Evolutionary conservation across 257 asterid species (phyloP), one percentile per base, ranked within the genome.

Genomic region (Coffea canephora): DNA sequence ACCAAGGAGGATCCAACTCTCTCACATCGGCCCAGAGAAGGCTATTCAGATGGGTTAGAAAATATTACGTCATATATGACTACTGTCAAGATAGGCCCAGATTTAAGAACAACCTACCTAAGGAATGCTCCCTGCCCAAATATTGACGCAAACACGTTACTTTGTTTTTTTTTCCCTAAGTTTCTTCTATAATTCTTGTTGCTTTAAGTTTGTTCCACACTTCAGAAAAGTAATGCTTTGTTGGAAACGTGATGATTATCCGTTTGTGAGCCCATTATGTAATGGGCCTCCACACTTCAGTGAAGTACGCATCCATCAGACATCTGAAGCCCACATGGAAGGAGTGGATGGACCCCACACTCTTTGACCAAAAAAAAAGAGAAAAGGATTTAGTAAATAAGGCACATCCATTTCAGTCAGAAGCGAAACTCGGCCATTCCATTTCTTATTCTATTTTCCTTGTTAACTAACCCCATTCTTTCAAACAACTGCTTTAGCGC

Each of bases 31-130:
- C 82, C 0, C 96, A 93, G 77, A 91, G 97, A 79, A 91, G 91
- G 78, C 72, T 90, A 16, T 88, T 66, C 74, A 89, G 77, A 88
- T 93, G 97, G 99, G 97, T 86, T 27, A 89, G 94, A 73, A 85
- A 86, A 70, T 73, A 89, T 70, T 87, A 83, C 75, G 83, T 92
- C 19, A 79, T 82, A 0, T 95, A 93, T 83, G 98, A 93, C 78
- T 93, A 95, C 62, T 95, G 99, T 76, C 83, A 82, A 31, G 99
- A 95, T 76, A 52, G 82, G 62, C 80, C 82, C 74, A 87, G 97
- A 82, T 95, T 95, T 79, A 71, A 88, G 43, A 86, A 89, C 79
- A 80, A 36, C 54, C 86, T 92, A 19, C 99, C 98, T 0, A 85
- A 83, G 43, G 99, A 95, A 80, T 95, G 99, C 74, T 64, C 79